Percentiles rank a stretch among this genome's conserved stretches.
These are phyloP conservation scores for Chamaenerion angustifolium DNA, from an alignment of 345 rosid species.

Conservation along the genomic window DNA sequence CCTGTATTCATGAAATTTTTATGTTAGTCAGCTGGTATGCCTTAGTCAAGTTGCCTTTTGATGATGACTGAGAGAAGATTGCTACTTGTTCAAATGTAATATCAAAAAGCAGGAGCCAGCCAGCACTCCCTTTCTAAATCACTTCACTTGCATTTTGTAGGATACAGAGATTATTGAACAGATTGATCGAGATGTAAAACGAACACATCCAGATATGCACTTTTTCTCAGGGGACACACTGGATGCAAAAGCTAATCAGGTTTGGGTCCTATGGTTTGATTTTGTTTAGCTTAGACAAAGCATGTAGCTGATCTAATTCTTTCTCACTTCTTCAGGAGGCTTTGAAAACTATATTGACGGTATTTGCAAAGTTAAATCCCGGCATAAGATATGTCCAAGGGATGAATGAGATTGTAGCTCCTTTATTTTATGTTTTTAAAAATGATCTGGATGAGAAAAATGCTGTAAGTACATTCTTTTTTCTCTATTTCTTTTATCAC, in stretches of 20 bases:
- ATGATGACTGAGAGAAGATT: too few relatives aligned
- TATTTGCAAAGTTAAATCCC: constrained; percentile 93
- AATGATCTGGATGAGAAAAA: constrained; percentile 70
- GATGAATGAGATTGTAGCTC: constrained; percentile 96
- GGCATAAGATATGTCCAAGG: constrained; percentile 99
- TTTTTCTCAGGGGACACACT: constrained; percentile 82
- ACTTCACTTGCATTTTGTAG: constrained; percentile 21
- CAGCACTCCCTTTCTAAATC: too few relatives aligned
- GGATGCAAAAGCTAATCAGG: constrained; percentile 79
- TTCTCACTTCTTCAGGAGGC: constrained; percentile 52
- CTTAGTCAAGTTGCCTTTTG: too few relatives aligned
- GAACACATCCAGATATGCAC: constrained; percentile 94
- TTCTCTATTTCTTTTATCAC: not conserved
- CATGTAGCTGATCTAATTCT: not conserved
- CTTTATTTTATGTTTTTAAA: constrained; percentile 65
- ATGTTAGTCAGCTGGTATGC: too few relatives aligned
- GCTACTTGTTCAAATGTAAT: too few relatives aligned
- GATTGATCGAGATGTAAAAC: constrained; percentile 86
- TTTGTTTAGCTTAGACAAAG: constrained; percentile 8
- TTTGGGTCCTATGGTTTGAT: constrained; percentile 2
- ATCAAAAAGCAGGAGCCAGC: too few relatives aligned
- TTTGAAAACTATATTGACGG: constrained; percentile 50
- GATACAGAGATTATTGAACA: constrained; percentile 83
- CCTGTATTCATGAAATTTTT: too few relatives aligned
- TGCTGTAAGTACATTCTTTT: constrained; percentile 40